phyloP scores from a whole-genome alignment of 805 yeast species.

The Priceomyces haplophilus region DNA sequence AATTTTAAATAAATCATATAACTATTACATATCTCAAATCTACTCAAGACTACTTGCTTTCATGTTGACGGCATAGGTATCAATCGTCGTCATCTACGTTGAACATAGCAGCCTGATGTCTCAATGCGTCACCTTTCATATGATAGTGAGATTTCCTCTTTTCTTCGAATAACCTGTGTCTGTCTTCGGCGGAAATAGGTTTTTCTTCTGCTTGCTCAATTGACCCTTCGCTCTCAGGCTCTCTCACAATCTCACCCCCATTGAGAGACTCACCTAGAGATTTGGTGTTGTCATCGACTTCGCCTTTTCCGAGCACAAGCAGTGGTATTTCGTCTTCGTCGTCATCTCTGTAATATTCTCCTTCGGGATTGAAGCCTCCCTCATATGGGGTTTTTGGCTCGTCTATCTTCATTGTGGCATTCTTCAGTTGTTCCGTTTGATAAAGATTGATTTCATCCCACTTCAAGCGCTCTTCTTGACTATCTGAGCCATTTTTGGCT shows the following conservation, averaged over 20 bases:
- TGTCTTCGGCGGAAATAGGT: conserved; percentile 52
- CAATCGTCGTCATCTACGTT: conserved; percentile 29
- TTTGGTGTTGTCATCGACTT: conserved; percentile 23
- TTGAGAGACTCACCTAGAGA: conserved; percentile 25
- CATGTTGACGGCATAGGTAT: too few species aligned
- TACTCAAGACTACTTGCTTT: background rate
- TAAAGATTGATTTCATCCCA: conserved; percentile 85
- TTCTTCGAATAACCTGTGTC: conserved; percentile 68
- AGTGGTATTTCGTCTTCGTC: conserved; percentile 57
- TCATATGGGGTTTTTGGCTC: conserved; percentile 96
- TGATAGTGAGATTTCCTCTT: conserved; percentile 80
- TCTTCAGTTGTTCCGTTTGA: conserved; percentile 68
- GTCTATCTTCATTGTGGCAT: conserved; percentile 77
- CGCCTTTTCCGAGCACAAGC: conserved; percentile 59
- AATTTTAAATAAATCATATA: background rate
- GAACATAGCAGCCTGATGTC: conserved; percentile 23
- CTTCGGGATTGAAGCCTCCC: conserved; percentile 79
- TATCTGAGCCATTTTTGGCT: conserved; percentile 12
- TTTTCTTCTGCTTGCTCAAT: conserved; percentile 37
- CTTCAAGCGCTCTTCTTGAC: conserved; percentile 45
- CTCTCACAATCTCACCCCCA: conserved; percentile 40
- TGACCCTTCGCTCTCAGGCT: conserved; percentile 25
- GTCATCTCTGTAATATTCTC: conserved; percentile 74
- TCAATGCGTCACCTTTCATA: conserved; percentile 48
- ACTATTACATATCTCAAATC: background rate